Base-by-base conservation (phyloP, 2,329 filamentous ascomycete species). In the Penicillium psychrosexuale region DNA sequence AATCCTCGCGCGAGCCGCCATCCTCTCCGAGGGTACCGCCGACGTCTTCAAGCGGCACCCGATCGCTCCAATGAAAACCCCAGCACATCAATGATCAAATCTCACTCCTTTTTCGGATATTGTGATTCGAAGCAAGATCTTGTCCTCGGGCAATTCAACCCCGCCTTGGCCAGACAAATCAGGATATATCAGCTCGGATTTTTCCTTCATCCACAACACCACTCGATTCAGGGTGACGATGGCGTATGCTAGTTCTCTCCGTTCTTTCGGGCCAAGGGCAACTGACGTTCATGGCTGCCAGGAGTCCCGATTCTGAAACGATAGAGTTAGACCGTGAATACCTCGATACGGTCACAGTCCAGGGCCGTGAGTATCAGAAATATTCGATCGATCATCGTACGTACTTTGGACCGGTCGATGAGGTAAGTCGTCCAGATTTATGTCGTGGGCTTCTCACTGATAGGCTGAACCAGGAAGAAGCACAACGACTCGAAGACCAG, bases 321-420 rank as follows among this genome's bases (percentile, higher is more conserved):
- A 69, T 68, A 56, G 73, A 74, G 50, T 74, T 89, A 62, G 84
- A 87, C 70, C 79, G 80, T 51, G 74, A 74, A 42, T 84, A 83
- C 66, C 75, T 82, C 61, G 80, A 86, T 65, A 85, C 82, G 5
- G 73, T 87, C 55, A 76, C 78, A 15, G 76, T 86, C 61, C 78
- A 86, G 69, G 84, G 84, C 57, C 80, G 88, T 67, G 78, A 81
- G 44, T 91, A 84, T 69, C 88, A 91, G 61, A 80, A 80, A 66
- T 85, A 86, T 73, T 81, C 87, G 19, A 70, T 90, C 50, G 80
- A 85, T 30, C 84, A 87, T 61, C 78, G 77, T 34, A 81, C 84
- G 58, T 89, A 88, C 68, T 86, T 88, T 63, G 82, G 78, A 43
- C 88, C 88, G 8, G 78, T 88, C 54, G 88, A 91, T 67, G 86